phyloP scores from a whole-genome alignment of 202 grass and related monocot genomes.

The Carex arenaria region DNA sequence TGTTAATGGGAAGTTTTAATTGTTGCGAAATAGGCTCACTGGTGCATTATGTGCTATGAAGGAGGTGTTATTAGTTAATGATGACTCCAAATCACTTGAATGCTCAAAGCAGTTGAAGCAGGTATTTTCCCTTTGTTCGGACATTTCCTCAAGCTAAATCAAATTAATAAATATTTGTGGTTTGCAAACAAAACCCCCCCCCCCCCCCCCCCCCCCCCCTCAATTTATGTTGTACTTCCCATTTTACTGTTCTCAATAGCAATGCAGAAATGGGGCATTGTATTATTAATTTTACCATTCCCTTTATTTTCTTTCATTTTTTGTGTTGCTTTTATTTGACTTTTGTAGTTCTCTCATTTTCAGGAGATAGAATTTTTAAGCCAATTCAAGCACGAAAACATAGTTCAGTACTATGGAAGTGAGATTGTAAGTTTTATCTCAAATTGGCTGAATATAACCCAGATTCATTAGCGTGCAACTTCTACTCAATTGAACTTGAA shows the following conservation, averaged over 20 bases:
- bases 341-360: conserved; percentile 28
- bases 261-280: not conserved
- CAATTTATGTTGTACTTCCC: not conserved
- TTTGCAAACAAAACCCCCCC: not conserved
- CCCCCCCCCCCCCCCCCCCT: too few relatives aligned
- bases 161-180: conserved; percentile 22
- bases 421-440: conserved; percentile 76
- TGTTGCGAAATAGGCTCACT: conserved; percentile 42
- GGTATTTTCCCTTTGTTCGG: conserved; percentile 36
- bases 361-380: conserved; percentile 99
- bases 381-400: conserved; percentile 98
- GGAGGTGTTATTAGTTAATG: conserved; percentile 90
- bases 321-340: conserved; percentile 22
- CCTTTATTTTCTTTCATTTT: conserved; percentile 18
- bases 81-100: conserved; percentile 83
- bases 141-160: not conserved
- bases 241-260: not conserved
- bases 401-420: conserved; percentile 98
- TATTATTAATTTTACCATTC: conserved; percentile 17
- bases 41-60: conserved; percentile 99
- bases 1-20: conserved; percentile 1
- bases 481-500: not conserved
- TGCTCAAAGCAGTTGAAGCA: conserved; percentile 87
- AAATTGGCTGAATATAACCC: not conserved
- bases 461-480: not conserved